These are phyloP conservation scores for Aspergillus conjunctus DNA, from an alignment of 495 filamentous ascomycete genomes.

Conservation along the genomic window DNA sequence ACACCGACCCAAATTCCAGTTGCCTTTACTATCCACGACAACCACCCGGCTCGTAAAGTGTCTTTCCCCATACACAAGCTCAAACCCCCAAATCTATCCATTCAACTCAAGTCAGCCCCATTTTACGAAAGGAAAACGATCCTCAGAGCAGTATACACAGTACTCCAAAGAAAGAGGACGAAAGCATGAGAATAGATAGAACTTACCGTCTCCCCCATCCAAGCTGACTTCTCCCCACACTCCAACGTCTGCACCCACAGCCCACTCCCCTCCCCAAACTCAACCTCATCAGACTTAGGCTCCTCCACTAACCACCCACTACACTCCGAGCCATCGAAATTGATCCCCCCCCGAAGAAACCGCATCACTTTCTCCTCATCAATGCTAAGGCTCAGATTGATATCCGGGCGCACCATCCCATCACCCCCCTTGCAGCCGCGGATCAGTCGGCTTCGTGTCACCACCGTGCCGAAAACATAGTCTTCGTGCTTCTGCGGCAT, in stretches of 20 bases:
- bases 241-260: conserved; percentile 10
- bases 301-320: conserved; percentile 1
- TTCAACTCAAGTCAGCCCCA: neutral
- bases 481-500: neutral
- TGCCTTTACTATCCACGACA: conserved; percentile 6
- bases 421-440: neutral
- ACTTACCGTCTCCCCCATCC: conserved; percentile 5
- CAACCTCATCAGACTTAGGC: neutral
- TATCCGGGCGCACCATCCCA: neutral
- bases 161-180: no score
- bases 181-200: neutral
- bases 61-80: conserved; percentile 5
- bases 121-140: neutral
- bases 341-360: neutral
- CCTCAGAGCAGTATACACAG: neutral
- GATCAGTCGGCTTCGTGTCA: conserved; percentile 2
- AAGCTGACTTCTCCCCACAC: conserved; percentile 1
- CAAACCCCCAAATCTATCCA: conserved; percentile 8
- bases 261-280: conserved; percentile 5
- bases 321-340: neutral
- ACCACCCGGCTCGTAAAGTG: conserved; percentile 4
- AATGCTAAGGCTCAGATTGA: neutral
- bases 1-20: neutral
- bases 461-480: conserved; percentile 1
- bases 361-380: neutral